phyloP scores from a whole-genome alignment of 176 grass and related monocot species.

The Dendrocalamus sinicus region DNA sequence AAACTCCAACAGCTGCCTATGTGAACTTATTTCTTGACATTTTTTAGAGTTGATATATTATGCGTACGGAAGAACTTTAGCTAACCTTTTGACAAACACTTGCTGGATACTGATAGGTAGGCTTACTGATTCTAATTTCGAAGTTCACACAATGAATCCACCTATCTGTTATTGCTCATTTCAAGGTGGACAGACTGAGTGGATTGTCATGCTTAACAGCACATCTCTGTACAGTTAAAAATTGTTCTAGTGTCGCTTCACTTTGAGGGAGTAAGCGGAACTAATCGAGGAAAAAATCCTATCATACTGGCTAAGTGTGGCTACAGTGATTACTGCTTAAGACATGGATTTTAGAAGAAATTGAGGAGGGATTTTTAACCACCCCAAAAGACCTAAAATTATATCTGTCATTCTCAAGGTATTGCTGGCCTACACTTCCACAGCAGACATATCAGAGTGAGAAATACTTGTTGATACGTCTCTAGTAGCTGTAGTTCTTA shows the following conservation, averaged over 20 bases:
- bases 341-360: neutral
- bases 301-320: neutral
- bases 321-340: neutral
- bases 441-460: neutral
- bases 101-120: neutral
- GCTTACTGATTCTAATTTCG: neutral
- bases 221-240: neutral
- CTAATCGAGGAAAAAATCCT: neutral
- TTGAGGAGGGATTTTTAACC: neutral
- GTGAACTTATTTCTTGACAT: slow-evolving; percentile 13
- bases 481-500: slow-evolving; percentile 11
- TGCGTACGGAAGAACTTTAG: neutral
- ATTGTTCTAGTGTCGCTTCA: neutral
- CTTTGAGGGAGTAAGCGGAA: neutral
- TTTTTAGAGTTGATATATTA: neutral
- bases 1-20: neutral
- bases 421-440: neutral
- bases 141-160: neutral
- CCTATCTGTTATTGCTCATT: no score
- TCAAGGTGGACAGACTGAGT: neutral
- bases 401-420: neutral
- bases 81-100: neutral
- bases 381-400: neutral
- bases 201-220: neutral
- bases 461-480: slow-evolving; percentile 18